A percentile compares a stretch with the other conserved stretches of the same genome.
phyloP scores from a whole-genome alignment of 192 early-diverging fungal species.

The Coemansia sp. region DNA sequence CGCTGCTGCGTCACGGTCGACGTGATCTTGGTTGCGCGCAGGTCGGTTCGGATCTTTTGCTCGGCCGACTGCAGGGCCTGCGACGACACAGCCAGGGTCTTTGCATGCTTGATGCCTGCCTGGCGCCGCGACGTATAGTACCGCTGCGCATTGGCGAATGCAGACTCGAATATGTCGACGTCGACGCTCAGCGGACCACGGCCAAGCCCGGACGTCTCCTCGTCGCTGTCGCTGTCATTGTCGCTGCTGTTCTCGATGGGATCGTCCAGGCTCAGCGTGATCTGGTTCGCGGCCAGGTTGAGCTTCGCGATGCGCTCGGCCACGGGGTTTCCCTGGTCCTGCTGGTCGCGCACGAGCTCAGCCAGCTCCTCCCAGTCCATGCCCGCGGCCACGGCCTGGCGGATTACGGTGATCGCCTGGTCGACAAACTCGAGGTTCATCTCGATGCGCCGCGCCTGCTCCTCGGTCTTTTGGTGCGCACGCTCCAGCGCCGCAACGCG shows the following conservation, averaged over 20 bases:
- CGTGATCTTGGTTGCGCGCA: slow-evolving; percentile 73
- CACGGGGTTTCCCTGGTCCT: slow-evolving; percentile 71
- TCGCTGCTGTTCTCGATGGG: slow-evolving; percentile 53
- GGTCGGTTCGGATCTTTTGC: slow-evolving; percentile 78
- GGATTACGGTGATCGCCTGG: slow-evolving; percentile 79
- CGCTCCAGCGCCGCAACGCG: slow-evolving; percentile 75
- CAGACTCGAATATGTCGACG: slow-evolving; percentile 83
- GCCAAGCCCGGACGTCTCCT: slow-evolving; percentile 37
- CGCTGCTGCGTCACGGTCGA: slow-evolving; percentile 79
- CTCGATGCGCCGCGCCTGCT: slow-evolving; percentile 85
- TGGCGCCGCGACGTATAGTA: slow-evolving; percentile 86
- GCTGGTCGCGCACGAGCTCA: slow-evolving; percentile 81
- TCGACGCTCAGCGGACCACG: slow-evolving; percentile 59
- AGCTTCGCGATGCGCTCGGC: slow-evolving; percentile 72
- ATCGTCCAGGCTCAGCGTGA: slow-evolving; percentile 62
- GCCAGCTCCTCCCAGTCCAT: slow-evolving; percentile 97
- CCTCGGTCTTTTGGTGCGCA: slow-evolving; percentile 64
- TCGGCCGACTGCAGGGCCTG: slow-evolving; percentile 91
- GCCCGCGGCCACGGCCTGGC: slow-evolving; percentile 81
- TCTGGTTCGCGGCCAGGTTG: slow-evolving; percentile 76
- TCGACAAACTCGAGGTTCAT: slow-evolving; percentile 80
- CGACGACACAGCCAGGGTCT: slow-evolving; percentile 78
- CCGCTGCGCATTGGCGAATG: slow-evolving; percentile 83
- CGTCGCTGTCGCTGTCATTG: slow-evolving; percentile 21
- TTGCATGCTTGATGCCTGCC: slow-evolving; percentile 83